phyloP scores from a whole-genome alignment of 1,139 yeast genomes.

The Pichia sp. region DNA sequence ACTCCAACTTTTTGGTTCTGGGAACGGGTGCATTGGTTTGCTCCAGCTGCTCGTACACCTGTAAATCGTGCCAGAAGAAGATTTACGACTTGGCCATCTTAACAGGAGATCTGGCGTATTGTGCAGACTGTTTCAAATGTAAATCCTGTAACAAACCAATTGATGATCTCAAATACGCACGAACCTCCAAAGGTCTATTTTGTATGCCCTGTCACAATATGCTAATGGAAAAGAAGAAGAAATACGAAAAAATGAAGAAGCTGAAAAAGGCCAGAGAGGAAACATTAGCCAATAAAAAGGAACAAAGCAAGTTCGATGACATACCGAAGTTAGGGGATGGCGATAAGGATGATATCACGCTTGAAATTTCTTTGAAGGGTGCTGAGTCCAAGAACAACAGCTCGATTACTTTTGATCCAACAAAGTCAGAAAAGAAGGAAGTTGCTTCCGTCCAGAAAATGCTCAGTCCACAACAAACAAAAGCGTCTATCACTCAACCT shows the following conservation, averaged over 20 bases:
- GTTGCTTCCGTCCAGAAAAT: not conserved
- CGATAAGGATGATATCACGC: not conserved
- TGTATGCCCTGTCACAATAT: slow-evolving; percentile 93
- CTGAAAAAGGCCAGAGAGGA: slow-evolving; percentile 12
- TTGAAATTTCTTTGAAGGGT: not conserved
- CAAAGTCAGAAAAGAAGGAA: not conserved
- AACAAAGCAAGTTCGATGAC: not conserved
- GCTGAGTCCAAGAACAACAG: not conserved
- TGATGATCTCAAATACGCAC: slow-evolving; percentile 85
- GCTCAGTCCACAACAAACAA: not conserved
- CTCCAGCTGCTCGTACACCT: slow-evolving; percentile 83
- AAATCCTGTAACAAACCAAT: slow-evolving; percentile 84
- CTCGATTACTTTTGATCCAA: not conserved
- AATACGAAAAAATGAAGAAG: slow-evolving; percentile 44
- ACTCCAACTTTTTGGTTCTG: slow-evolving; percentile 81
- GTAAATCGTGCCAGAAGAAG: slow-evolving; percentile 82
- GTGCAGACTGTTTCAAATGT: slow-evolving; percentile 87
- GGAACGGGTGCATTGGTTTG: slow-evolving; percentile 93
- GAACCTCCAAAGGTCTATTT: slow-evolving; percentile 89
- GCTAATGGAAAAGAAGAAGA: slow-evolving; percentile 62
- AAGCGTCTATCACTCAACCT: not conserved
- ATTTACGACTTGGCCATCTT: slow-evolving; percentile 95
- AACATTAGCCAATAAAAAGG: not conserved
- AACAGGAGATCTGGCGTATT: slow-evolving; percentile 93
- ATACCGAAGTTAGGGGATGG: not conserved